phyloP scores from a whole-genome alignment of 768 basidiomycete genomes.

The Pseudohyphozyma bogoriensis region DNA sequence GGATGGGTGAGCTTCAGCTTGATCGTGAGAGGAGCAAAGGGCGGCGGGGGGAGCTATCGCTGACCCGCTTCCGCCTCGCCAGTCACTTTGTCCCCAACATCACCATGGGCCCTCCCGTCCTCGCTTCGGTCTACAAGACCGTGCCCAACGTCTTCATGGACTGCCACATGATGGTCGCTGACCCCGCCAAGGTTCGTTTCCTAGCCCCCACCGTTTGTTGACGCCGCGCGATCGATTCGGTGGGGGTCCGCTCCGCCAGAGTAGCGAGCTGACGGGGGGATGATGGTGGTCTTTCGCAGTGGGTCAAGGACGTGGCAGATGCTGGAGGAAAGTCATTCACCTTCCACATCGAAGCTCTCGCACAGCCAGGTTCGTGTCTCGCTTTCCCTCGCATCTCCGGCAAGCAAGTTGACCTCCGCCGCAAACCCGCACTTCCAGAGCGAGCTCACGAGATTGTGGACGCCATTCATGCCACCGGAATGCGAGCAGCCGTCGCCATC shows the following conservation, averaged over 20 bases:
- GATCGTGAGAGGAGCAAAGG: background rate
- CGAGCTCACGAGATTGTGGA: conserved; percentile 67
- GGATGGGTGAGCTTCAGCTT: conserved; percentile 62
- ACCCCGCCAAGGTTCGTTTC: conserved; percentile 68
- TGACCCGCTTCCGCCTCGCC: no score
- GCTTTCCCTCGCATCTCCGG: no score
- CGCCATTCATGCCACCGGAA: conserved; percentile 66
- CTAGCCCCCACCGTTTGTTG: background rate
- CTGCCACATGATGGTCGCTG: conserved; percentile 98
- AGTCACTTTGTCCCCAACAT: conserved; percentile 99
- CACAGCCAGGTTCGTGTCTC: conserved; percentile 45
- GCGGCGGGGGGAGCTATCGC: background rate
- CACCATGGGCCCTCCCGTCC: conserved; percentile 81
- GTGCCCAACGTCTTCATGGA: conserved; percentile 98
- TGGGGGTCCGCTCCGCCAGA: background rate
- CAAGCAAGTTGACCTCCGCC: background rate
- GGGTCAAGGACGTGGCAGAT: conserved; percentile 91
- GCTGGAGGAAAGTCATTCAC: conserved; percentile 92
- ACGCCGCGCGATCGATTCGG: background rate
- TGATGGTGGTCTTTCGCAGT: conserved; percentile 46
- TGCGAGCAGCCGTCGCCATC: conserved; percentile 94
- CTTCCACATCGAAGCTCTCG: conserved; percentile 88
- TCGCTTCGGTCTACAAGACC: conserved; percentile 70
- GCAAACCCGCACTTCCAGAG: no score
- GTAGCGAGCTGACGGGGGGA: background rate